A percentile compares a stretch with the other conserved stretches of the same genome.
Conservation (phyloP, 352 stramenopile genomes). For the Phytophthora colocasiae region DNA sequence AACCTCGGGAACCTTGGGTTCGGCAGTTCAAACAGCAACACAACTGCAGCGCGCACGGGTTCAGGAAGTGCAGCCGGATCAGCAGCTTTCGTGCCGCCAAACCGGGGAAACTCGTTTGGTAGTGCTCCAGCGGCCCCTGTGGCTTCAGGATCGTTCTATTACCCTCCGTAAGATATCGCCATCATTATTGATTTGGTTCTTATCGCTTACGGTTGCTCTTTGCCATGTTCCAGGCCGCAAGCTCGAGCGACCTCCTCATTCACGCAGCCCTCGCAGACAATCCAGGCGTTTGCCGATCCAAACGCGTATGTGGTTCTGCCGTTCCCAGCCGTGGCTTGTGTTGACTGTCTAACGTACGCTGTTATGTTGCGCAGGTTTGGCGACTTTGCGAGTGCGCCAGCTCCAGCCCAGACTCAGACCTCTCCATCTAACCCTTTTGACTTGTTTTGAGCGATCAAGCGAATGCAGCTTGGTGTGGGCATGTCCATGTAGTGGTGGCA, state of each 20-base stretch:
- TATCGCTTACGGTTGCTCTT: slow-evolving; percentile 13
- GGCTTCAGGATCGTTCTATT: slow-evolving; percentile 50
- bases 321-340: slow-evolving; percentile 2
- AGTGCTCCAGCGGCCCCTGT: slow-evolving; percentile 17
- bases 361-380: slow-evolving; percentile 46
- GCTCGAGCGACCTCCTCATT: slow-evolving; percentile 40
- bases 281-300: slow-evolving; percentile 42
- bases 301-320: slow-evolving; percentile 49
- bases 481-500: slow-evolving; percentile 19
- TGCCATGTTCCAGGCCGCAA: slow-evolving; percentile 24
- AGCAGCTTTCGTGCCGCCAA: slow-evolving; percentile 27
- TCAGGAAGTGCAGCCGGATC: slow-evolving; percentile 34
- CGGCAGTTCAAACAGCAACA: slow-evolving; percentile 30
- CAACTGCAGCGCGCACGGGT: slow-evolving; percentile 23
- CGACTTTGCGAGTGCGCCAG: slow-evolving; percentile 53
- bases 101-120: slow-evolving; percentile 29
- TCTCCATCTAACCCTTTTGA: slow-evolving; percentile 82
- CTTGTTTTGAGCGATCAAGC: slow-evolving; percentile 70
- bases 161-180: slow-evolving; percentile 24
- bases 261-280: slow-evolving; percentile 43
- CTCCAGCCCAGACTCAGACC: slow-evolving; percentile 36
- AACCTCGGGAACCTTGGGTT: slow-evolving; percentile 66
- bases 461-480: slow-evolving; percentile 12
- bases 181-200: neutral
- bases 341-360: slow-evolving; percentile 16